Evolutionary conservation across 768 basidiomycete species (phyloP), one percentile per base, ranked within the genome.

Genomic region (Rhodotorula sphaerocarpa): DNA sequence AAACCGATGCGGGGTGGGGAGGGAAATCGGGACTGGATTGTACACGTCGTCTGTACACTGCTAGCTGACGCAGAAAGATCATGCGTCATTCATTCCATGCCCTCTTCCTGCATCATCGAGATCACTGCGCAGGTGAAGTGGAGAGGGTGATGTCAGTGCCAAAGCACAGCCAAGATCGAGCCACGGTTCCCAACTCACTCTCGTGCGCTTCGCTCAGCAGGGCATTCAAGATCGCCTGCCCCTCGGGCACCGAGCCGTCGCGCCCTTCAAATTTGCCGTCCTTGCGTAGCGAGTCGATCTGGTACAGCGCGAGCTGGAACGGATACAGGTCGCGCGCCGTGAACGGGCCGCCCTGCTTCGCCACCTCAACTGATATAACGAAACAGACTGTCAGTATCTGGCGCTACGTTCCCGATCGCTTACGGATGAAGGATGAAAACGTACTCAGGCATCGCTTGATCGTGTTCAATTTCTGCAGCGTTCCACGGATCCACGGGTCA

Each of bases 241-340:
- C 67, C 57, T 69, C 67, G 0, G 67, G 67, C 7, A 64, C 42
- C 11, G 18, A n/a, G 3, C 63, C 67, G 28, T 68, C 63, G 5
- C 55, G 27, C 1, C 59, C 59, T 27, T 60, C 64, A 25, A 97
- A 97, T 72, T 88, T 90, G 45, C 93, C 95, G 63, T 99, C 95
- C 75, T 85, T 86, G 48, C 92, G 82, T 78, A 95, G 79, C 0
- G 85, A 86, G 75, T 97, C 93, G 68, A 97, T 93, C 78, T 97
- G 92, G 75, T 91, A 58, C n/a, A 74, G 57, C 15, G 73, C 74
- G 18, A 75, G 65, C 52, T 73, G 71, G 48, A 74, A 75, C 33
- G 72, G 70, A 50, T 71, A 72, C 23, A 71, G 43, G 58, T 70
- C 68, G 16, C 67, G 55, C 7, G 56, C 28, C 15, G 65, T 66